phyloP scores from a whole-genome alignment of 495 filamentous ascomycete genomes.

The Daldinia bambusicola region DNA sequence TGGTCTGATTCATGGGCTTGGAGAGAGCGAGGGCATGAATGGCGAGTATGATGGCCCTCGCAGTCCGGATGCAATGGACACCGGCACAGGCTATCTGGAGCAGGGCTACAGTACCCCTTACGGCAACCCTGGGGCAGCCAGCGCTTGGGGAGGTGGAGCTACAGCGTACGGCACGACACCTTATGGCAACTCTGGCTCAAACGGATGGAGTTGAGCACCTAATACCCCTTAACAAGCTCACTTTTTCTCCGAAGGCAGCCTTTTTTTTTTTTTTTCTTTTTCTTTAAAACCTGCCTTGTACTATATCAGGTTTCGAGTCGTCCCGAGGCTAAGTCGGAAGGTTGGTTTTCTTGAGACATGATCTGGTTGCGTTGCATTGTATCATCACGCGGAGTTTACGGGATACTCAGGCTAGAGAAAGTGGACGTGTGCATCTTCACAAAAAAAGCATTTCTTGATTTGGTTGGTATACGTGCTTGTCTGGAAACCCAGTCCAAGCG shows the following conservation, averaged over 20 bases:
- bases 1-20: slow-evolving; percentile 78
- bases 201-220: slow-evolving; percentile 34
- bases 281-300: slow-evolving; percentile 21
- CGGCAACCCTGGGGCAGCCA: slow-evolving; percentile 67
- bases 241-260: slow-evolving; percentile 4
- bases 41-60: slow-evolving; percentile 69
- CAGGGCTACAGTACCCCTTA: slow-evolving; percentile 82
- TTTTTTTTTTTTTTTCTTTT: background rate
- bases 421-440: slow-evolving; percentile 8
- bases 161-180: slow-evolving; percentile 78
- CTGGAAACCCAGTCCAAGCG: background rate
- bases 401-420: slow-evolving; percentile 15
- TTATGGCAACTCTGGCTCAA: slow-evolving; percentile 51
- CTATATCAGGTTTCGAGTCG: slow-evolving; percentile 17
- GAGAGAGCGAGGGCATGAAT: slow-evolving; percentile 61
- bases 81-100: slow-evolving; percentile 65
- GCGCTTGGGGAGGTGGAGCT: slow-evolving; percentile 71
- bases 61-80: slow-evolving; percentile 68
- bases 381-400: slow-evolving; percentile 41
- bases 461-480: background rate
- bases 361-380: slow-evolving; percentile 21
- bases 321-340: slow-evolving; percentile 9
- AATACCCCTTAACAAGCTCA: background rate
- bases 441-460: background rate
- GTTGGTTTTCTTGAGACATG: slow-evolving; percentile 7